Evolutionary conservation across 441 rosid genomes (phyloP).

Genomic region (Gossypium lobatum): DNA sequence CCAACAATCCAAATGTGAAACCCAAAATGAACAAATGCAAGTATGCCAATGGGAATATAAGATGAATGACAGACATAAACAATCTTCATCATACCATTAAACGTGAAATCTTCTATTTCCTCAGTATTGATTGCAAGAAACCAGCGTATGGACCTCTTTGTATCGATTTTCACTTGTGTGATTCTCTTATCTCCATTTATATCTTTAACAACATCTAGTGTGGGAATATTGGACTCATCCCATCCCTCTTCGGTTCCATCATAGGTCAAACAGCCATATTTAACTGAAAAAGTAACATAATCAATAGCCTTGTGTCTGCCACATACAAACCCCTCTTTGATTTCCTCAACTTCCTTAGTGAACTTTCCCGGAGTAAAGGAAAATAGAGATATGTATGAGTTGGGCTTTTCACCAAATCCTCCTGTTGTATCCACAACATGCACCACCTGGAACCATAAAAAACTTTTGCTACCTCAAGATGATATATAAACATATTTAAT

Average conservation of each 20-base stretch:
- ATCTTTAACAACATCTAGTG: conserved; percentile 41
- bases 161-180: conserved; percentile 48
- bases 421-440: conserved; percentile 78
- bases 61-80: not conserved
- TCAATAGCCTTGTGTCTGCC: conserved; percentile 66
- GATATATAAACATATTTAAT: conserved; percentile 1
- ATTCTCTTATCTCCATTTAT: conserved; percentile 34
- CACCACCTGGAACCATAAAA: conserved; percentile 55
- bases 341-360: conserved; percentile 57
- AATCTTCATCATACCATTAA: conserved; percentile 38
- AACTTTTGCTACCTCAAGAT: not conserved
- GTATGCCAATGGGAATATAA: not conserved
- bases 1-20: not conserved
- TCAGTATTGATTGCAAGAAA: conserved; percentile 69
- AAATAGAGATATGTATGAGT: conserved; percentile 59
- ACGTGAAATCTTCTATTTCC: conserved; percentile 64
- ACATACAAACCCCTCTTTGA: conserved; percentile 63
- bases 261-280: conserved; percentile 66
- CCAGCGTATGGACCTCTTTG: conserved; percentile 75
- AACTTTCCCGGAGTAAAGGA: conserved; percentile 86
- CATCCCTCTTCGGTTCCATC: conserved; percentile 62
- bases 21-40: not conserved
- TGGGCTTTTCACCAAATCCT: conserved; percentile 38
- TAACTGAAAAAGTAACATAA: conserved; percentile 63
- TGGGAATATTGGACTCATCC: conserved; percentile 61